Conservation (phyloP, 179 eudicot species). For the Nepenthes alata region DNA sequence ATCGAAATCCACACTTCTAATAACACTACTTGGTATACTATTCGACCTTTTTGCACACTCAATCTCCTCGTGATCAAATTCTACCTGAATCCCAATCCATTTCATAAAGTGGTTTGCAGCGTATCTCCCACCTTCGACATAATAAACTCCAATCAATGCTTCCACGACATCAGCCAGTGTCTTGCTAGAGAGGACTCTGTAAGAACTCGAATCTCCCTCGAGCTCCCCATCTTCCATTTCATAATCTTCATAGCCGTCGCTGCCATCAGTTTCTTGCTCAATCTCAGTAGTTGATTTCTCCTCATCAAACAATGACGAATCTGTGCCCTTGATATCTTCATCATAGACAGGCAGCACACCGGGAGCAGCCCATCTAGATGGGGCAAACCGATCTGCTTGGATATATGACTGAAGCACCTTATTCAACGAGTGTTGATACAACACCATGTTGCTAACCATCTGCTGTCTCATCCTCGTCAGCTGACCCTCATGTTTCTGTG, state of each 20-base stretch:
- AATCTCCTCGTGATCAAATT: conserved; percentile 54
- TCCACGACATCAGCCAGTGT: conserved; percentile 98
- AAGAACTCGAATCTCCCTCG: conserved; percentile 84
- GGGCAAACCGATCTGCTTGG: conserved; percentile 98
- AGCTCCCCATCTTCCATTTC: conserved; percentile 98
- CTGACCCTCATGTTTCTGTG: conserved; percentile 98
- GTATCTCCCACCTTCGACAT: conserved; percentile 85
- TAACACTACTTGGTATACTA: conserved; percentile 55
- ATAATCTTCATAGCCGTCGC: conserved; percentile 40
- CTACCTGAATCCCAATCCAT: conserved; percentile 89
- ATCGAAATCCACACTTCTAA: conserved; percentile 64
- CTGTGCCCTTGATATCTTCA: conserved; percentile 78
- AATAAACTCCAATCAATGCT: conserved; percentile 88
- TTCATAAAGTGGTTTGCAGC: conserved; percentile 97
- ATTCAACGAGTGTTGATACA: conserved; percentile 72
- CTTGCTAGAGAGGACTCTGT: conserved; percentile 93
- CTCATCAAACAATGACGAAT: conserved; percentile 47
- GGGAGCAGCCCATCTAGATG: conserved; percentile 99
- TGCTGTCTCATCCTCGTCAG: conserved; percentile 96
- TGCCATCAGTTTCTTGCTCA: conserved; percentile 19
- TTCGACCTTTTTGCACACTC: conserved; percentile 37
- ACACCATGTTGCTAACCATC: conserved; percentile 95
- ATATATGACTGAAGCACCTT: conserved; percentile 89
- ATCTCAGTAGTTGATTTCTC: conserved; percentile 20
- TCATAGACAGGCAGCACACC: conserved; percentile 97